Base-by-base conservation (phyloP, 345 rosid species). In the Eutrema heterophyllum region DNA sequence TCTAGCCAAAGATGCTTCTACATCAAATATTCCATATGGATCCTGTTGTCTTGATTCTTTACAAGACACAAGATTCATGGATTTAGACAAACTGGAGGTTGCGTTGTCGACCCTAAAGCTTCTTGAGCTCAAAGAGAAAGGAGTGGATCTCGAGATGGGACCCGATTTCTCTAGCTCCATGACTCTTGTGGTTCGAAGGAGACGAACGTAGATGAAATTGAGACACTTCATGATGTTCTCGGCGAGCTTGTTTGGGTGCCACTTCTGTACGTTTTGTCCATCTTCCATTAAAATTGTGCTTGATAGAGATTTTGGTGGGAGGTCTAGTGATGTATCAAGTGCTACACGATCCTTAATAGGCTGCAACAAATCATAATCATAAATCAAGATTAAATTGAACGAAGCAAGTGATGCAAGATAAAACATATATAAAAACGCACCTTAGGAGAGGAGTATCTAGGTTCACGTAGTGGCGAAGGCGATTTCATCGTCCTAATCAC, bases 11-110 rank as follows among this genome's bases (percentile, higher is more conserved):
- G 95, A 87, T 63, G 87, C 88, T 71, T 94, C 97, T 58, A 72
- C 68, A 18, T 89, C 68, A 40, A 94, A 94, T 72, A 94, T 83
- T 1, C 93, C 92, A 52, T 89, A 89, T 0, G 98, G 98, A 67
- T 94, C 95, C 56, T 87, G 96, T 64, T 94, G 98, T 73, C 96
- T 87, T 4, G 89, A 88, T 76, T 87, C 96, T 64, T 80, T 88
- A 43, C 53, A 86, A 12, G 80, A 67, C 35, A 33, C 49, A 43
- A 75, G 36, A 75, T 78, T 87, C 45, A 90, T 84, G 18, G 93
- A 78, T 76, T 88, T 87, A 7, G 89, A 78, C 80, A 74, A 87
- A 35, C 78, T 58, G 40, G 73, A 75, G 43, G 76, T 36, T 32
- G 67, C 58, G 6, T 56, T 70, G 26, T 94, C 97, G 2, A 81